These are phyloP conservation scores for Chaetomiaceae sp. DNA, from an alignment of 2,329 filamentous ascomycete genomes.

Conservation along the genomic window DNA sequence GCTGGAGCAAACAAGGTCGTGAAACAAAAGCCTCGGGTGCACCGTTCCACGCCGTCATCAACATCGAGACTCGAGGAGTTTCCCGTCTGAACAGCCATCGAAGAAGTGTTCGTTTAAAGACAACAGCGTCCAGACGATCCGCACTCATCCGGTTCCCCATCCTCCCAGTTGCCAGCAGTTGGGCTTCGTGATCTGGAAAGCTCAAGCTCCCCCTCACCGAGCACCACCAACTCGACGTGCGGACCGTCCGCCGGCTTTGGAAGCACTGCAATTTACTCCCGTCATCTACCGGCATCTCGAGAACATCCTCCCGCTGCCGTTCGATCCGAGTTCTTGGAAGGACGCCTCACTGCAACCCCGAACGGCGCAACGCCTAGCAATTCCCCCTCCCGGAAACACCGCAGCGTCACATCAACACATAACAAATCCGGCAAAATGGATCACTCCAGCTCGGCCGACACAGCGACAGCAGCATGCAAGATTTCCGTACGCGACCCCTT, in stretches of 20 bases:
- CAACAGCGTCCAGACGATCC: neutral
- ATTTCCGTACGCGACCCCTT: conserved; percentile 20
- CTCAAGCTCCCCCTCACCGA: no score
- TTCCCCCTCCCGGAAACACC: neutral
- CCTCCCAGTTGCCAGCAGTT: neutral
- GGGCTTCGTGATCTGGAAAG: no score
- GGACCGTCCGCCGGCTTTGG: neutral
- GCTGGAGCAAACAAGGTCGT: conserved; percentile 1
- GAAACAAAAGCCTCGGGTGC: conserved; percentile 5
- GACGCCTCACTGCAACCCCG: neutral
- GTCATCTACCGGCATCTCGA: neutral
- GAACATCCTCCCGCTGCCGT: neutral
- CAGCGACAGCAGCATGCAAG: conserved; percentile 18
- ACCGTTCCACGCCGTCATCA: neutral
- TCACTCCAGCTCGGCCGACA: conserved; percentile 8
- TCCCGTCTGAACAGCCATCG: no score
- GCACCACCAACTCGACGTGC: no score
- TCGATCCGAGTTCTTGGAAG: neutral
- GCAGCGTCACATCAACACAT: neutral
- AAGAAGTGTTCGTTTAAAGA: neutral
- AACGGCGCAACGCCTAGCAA: neutral
- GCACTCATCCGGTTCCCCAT: neutral
- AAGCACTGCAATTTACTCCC: neutral
- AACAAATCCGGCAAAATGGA: conserved; percentile 20
- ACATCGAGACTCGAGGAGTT: neutral